Evolutionary conservation across 352 stramenopile species (phyloP), one percentile per base, ranked within the genome.

Genomic region (Pilasporangium apinafurcum): DNA sequence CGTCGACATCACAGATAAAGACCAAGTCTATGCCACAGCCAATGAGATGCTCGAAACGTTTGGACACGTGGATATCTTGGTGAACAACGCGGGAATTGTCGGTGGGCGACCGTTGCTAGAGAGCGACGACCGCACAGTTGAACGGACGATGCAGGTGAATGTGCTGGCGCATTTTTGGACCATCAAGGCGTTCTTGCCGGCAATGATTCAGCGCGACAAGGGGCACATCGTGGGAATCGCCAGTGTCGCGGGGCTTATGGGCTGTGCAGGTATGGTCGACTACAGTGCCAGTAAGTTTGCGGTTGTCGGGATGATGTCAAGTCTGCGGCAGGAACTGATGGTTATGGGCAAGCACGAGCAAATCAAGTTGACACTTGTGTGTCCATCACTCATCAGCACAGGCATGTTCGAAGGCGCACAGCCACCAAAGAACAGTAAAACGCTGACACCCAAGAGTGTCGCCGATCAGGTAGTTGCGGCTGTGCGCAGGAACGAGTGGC

Each of bases 361-460:
- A 17, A 59, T 84, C 22, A 63, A 76, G 31, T 71, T 64, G 29
- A 78, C 71, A 8, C 45, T 83, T 21, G 56, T 79, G 31, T 85
- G 68, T 35, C 72, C 72, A n/a, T 65, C 64, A 8, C 76, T 72
- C 40, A 74, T 85, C 56, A 61, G 51, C 28, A 85, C 65, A 1
- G 72, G 72, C 8, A 85, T 85, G 72, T 85, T 85, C 25, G 49
- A 76, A n/a, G 72, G 72, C 8, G 71, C 78, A 10, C 48, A 25
- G 7, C 51, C 65, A 7, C 62, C 62, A 17, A 43, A 43, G 4
- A 65, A 71, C 30, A 71, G 62, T 30, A 37, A 37, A 20, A 70
- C 61, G 62, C 40, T 82, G 26, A 56, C 57, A 13, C 68, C 68
- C 6, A 65, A 76, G 36, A 58, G 62, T 30, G 65, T 79, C n/a